Percentiles rank a stretch among this genome's conserved stretches.
Evolutionary conservation across 495 filamentous ascomycete species (phyloP).

Genomic region (Alectoria sarmentosa): DNA sequence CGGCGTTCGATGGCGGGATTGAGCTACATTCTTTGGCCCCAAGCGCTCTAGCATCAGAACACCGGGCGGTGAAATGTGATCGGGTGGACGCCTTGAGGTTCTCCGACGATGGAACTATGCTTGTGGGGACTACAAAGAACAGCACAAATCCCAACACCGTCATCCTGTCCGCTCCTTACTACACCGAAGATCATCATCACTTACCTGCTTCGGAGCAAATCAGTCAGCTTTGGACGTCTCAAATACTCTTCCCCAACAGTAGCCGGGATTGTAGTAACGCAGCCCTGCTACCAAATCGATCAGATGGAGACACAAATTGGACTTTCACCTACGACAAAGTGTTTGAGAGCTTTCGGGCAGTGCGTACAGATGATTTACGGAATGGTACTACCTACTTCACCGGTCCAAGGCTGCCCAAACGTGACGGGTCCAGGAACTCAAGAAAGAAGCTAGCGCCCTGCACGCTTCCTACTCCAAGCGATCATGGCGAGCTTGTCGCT

Average conservation of each 20-base stretch:
- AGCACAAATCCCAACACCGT: constrained; percentile 61
- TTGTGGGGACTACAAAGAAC: constrained; percentile 72
- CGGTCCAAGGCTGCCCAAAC: constrained; percentile 45
- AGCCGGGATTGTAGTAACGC: constrained; percentile 72
- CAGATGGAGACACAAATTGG: constrained; percentile 70
- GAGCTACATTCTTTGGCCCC: constrained; percentile 73
- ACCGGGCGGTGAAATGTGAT: constrained; percentile 75
- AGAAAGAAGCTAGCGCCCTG: constrained; percentile 48
- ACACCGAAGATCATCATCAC: constrained; percentile 39
- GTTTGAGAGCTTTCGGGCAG: constrained; percentile 69
- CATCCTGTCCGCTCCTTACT: constrained; percentile 74
- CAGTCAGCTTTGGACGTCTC: constrained; percentile 79
- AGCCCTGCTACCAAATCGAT: constrained; percentile 58
- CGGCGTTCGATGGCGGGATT: constrained; percentile 80
- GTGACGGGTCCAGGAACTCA: constrained; percentile 23
- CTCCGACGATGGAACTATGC: constrained; percentile 73
- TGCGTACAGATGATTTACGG: constrained; percentile 63
- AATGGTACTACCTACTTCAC: constrained; percentile 78
- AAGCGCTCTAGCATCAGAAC: constrained; percentile 54
- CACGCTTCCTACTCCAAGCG: constrained; percentile 61
- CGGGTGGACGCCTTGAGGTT: constrained; percentile 73
- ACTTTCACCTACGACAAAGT: constrained; percentile 71
- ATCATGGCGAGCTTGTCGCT: constrained; percentile 64
- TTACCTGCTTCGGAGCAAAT: constrained; percentile 55
- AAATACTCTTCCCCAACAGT: constrained; percentile 76